A percentile compares a stretch with the other conserved stretches of the same genome.
Conservation (phyloP, 2,329 filamentous ascomycete species). For the Aspergillus costaricaensis region DNA sequence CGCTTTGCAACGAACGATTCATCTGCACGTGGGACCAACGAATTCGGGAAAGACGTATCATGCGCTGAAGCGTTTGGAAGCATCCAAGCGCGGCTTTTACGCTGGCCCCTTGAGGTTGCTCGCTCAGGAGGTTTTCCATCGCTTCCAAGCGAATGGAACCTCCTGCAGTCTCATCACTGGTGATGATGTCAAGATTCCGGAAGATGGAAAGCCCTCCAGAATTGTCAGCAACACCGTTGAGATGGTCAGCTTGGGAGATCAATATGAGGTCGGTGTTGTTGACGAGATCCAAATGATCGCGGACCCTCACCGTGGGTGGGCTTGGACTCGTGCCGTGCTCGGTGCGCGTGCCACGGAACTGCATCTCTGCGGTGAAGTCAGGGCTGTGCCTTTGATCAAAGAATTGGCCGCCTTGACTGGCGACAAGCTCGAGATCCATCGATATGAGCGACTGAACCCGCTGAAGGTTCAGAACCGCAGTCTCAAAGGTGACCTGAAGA, state of each 20-base stretch:
- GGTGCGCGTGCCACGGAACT: slow-evolving; percentile 85
- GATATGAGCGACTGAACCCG: slow-evolving; percentile 80
- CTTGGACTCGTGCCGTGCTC: slow-evolving; percentile 89
- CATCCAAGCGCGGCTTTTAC: slow-evolving; percentile 76
- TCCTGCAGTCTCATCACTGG: slow-evolving; percentile 82
- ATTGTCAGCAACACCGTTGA: slow-evolving; percentile 92
- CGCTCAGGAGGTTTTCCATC: slow-evolving; percentile 92
- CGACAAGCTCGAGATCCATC: slow-evolving; percentile 78
- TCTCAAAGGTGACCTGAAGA: slow-evolving; percentile 63
- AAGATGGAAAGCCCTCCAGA: slow-evolving; percentile 51
- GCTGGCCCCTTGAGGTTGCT: slow-evolving; percentile 85
- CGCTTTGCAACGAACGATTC: slow-evolving; percentile 75
- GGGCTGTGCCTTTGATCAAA: slow-evolving; percentile 76
- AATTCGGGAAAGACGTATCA: slow-evolving; percentile 99
- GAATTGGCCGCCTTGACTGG: slow-evolving; percentile 76
- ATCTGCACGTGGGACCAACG: slow-evolving; percentile 93
- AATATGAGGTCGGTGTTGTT: slow-evolving; percentile 86
- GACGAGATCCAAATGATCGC: slow-evolving; percentile 99
- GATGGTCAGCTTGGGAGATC: slow-evolving; percentile 66
- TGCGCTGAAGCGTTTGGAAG: slow-evolving; percentile 80
- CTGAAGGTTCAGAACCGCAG: slow-evolving; percentile 67
- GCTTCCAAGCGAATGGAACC: slow-evolving; percentile 76
- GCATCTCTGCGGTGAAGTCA: slow-evolving; percentile 88
- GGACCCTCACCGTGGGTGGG: slow-evolving; percentile 77
- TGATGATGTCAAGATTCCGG: slow-evolving; percentile 76